Evolutionary conservation across 805 yeast genomes (phyloP), one percentile per base, ranked within the genome.

Genomic region (Ogataea parapolymorpha): DNA sequence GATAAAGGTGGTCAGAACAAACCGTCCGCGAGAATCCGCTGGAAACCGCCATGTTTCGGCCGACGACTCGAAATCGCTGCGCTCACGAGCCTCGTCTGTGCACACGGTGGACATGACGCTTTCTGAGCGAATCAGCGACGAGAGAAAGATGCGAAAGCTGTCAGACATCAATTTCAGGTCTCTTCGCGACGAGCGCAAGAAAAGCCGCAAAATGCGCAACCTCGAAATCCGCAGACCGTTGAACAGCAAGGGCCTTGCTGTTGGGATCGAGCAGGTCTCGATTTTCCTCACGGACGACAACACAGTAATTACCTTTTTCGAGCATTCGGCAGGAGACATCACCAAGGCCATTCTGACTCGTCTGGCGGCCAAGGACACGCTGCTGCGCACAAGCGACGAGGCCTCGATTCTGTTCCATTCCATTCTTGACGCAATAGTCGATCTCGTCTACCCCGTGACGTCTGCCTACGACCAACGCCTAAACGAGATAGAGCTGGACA

Each of bases 211-310:
- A 34, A 35, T 64, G 22, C 49, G 55, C 17, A 56, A 52, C 14
- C 53, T 74, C 20, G 73, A 73, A 42, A 58, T 58, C 9, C 65
- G 64, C 35, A 57, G 78, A 29, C 79, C 79, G 6, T 58, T 75
- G 22, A 68, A 70, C 42, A 49, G 63, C 32, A 55, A 70, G 48
- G 66, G 68, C 9, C 50, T 64, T 40, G 67, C 64, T 16, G 78
- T 78, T 6, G 80, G 77, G 0, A 61, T 75, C 9, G 84, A 79
- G 52, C 83, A 79, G 52, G 74, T 73, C 2, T 73, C 81, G 0
- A 55, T 77, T 34, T 79, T 72, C 45, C 44, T 79, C 13, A 59
- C 71, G 13, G 56, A 63, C 6, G 65, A 70, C 35, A 65, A 70
- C 32, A 69, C 78, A 0, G 72, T 79, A 10, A 66, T 79, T 4